Conservation (phyloP, 148 eudicot species). For the Arbutus unedo region DNA sequence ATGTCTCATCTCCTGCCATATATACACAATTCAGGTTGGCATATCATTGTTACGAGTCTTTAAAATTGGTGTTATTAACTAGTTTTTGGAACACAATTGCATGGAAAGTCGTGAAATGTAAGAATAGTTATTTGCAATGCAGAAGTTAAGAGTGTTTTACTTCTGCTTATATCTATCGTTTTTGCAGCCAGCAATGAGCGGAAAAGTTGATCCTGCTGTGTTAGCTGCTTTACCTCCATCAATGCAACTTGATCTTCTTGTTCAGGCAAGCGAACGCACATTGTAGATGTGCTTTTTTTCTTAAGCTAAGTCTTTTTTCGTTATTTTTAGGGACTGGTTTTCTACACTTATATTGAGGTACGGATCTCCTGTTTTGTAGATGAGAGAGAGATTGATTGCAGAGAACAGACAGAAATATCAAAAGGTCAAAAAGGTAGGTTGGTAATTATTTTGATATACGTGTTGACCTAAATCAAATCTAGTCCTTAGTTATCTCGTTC, state of each 20-base stretch:
- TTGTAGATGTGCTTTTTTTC: not conserved
- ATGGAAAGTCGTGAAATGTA: not conserved
- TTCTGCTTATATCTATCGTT: conserved; percentile 8
- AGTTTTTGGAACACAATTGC: not conserved
- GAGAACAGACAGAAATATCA: conserved; percentile 97
- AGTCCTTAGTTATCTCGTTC: not conserved
- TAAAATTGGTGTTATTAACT: not conserved
- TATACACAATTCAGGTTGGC: not conserved
- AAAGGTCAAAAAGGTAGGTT: conserved; percentile 79
- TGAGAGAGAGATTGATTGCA: conserved; percentile 98
- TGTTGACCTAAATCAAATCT: not conserved
- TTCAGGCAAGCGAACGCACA: conserved; percentile 45
- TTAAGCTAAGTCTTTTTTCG: not conserved
- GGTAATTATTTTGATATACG: conserved; percentile 6
- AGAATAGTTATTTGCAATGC: not conserved
- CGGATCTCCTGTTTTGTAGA: conserved; percentile 45
- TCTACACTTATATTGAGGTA: not conserved
- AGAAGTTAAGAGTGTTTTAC: not conserved
- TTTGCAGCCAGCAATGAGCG: conserved; percentile 76
- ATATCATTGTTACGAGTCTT: not conserved
- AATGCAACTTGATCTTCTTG: conserved; percentile 99
- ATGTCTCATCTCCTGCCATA: not conserved
- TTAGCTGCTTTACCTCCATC: conserved; percentile 98
- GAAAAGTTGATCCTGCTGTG: conserved; percentile 82
- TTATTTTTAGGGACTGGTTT: not conserved